Conservation (phyloP, 148 eudicot genomes). For the Rhododendron griersonianum region DNA sequence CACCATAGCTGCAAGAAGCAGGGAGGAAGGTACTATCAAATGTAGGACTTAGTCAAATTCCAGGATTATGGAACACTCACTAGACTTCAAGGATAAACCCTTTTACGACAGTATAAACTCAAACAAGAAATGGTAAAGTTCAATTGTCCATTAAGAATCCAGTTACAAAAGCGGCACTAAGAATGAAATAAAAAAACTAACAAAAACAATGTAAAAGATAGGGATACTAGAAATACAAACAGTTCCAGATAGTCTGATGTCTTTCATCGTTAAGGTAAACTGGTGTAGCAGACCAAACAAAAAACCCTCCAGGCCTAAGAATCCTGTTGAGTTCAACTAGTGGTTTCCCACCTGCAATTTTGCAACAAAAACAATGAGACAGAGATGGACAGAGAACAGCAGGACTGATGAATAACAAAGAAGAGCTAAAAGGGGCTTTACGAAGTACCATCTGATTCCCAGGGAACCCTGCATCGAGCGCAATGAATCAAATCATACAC, state of each 20-base stretch:
- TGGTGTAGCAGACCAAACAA: slow-evolving; percentile 96
- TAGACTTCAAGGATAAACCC: not conserved
- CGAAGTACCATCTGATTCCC: slow-evolving; percentile 84
- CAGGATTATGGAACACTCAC: not conserved
- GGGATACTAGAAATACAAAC: slow-evolving; percentile 33
- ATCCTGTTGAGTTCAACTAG: slow-evolving; percentile 86
- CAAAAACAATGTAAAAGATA: not conserved
- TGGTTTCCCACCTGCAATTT: slow-evolving; percentile 79
- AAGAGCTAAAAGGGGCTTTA: not conserved
- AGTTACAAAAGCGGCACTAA: not conserved
- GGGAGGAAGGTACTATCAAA: not conserved
- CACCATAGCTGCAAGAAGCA: slow-evolving; percentile 56
- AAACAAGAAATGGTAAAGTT: not conserved
- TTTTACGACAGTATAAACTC: not conserved
- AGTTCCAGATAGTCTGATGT: slow-evolving; percentile 62
- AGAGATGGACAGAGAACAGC: not conserved
- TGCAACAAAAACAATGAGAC: not conserved
- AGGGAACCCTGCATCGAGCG: slow-evolving; percentile 98
- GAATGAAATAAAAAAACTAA: not conserved
- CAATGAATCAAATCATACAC: slow-evolving; percentile 87
- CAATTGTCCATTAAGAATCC: not conserved
- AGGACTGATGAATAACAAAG: not conserved
- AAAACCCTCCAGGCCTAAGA: slow-evolving; percentile 91
- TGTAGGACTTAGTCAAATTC: not conserved
- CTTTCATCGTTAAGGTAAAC: slow-evolving; percentile 69